A percentile compares a stretch with the other conserved stretches of the same genome.
Evolutionary conservation across 805 yeast species (phyloP).

Genomic region (Candida sakaeoensis): DNA sequence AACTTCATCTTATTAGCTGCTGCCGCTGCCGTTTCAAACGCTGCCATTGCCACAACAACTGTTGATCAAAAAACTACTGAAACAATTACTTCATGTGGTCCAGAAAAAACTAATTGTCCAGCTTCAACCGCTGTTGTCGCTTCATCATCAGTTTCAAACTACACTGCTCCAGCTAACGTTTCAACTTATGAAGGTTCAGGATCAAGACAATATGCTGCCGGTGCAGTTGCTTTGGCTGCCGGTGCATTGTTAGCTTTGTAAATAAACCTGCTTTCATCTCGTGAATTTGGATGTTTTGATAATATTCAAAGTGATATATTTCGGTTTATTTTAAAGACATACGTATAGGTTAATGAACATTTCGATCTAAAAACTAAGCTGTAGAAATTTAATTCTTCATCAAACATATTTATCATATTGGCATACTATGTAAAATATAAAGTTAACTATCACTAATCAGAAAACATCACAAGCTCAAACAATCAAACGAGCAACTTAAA

Average conservation of each 20-base stretch:
- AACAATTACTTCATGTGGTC: constrained; percentile 49
- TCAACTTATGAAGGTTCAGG: constrained; percentile 39
- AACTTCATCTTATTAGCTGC: constrained; percentile 33
- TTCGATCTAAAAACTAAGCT: too few relatives aligned
- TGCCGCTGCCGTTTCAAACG: constrained; percentile 28
- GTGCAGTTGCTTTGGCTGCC: constrained; percentile 47
- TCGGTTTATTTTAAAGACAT: neutral
- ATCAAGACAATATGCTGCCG: constrained; percentile 34
- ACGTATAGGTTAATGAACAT: neutral
- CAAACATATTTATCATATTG: neutral
- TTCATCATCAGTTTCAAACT: constrained; percentile 12
- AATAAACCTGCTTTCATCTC: constrained; percentile 9
- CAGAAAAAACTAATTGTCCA: constrained; percentile 43
- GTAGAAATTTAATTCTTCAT: too few relatives aligned
- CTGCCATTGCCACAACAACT: constrained; percentile 31
- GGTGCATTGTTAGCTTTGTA: constrained; percentile 62
- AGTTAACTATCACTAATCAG: neutral
- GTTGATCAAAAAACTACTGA: constrained; percentile 19
- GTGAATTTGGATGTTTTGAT: neutral
- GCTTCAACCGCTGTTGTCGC: constrained; percentile 10
- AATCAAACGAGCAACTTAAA: neutral
- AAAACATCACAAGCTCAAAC: neutral
- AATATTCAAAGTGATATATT: neutral
- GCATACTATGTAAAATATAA: neutral
- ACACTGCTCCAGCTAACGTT: constrained; percentile 27